Conservation (phyloP, 1,139 yeast species). For the Magnusiomyces suaveolens region DNA sequence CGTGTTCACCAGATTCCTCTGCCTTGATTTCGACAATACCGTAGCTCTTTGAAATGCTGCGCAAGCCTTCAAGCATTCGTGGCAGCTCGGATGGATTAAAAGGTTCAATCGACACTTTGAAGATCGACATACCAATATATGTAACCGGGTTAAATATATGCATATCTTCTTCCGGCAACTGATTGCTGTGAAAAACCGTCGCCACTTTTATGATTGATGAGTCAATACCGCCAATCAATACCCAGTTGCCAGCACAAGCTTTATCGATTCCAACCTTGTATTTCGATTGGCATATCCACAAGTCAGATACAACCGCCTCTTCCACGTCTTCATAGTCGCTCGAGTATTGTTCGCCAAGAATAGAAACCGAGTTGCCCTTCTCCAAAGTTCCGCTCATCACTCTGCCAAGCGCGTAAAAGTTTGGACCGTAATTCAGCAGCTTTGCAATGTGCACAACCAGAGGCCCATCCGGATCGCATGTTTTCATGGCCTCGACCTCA, state of each 20-base stretch:
- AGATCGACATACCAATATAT: constrained; percentile 47
- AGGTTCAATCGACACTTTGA: constrained; percentile 81
- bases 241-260: constrained; percentile 59
- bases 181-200: constrained; percentile 37
- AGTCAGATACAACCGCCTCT: constrained; percentile 35
- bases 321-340: constrained; percentile 48
- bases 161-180: constrained; percentile 19
- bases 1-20: constrained; percentile 86
- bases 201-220: constrained; percentile 49
- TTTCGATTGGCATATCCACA: constrained; percentile 63
- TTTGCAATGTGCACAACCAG: constrained; percentile 54
- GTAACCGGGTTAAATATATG: constrained; percentile 38
- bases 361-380: constrained; percentile 40
- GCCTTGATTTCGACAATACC: constrained; percentile 58
- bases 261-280: constrained; percentile 49
- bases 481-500: constrained; percentile 19
- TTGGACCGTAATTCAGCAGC: constrained; percentile 39
- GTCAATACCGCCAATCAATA: constrained; percentile 52
- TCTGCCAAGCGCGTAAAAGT: constrained; percentile 50
- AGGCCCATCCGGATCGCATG: constrained; percentile 36
- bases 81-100: constrained; percentile 71
- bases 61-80: constrained; percentile 55
- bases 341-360: constrained; percentile 49
- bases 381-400: constrained; percentile 51
- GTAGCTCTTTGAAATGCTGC: constrained; percentile 53